A percentile compares a stretch with the other conserved stretches of the same genome.
Conservation (phyloP, 352 stramenopile genomes). For the Thraustochytrium sp. region DNA sequence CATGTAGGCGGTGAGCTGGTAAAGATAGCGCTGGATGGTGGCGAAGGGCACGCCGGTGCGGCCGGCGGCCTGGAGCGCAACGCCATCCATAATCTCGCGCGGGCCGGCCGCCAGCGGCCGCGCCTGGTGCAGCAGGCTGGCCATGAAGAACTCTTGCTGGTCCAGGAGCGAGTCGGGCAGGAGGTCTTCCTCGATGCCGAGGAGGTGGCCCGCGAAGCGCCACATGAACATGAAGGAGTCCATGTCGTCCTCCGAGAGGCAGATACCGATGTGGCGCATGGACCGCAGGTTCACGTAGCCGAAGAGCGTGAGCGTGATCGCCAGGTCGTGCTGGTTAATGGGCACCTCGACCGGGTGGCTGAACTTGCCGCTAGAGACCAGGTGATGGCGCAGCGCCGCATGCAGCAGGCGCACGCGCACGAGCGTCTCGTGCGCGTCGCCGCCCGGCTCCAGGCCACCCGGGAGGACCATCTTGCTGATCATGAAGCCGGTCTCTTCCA, state of each 20-base stretch:
- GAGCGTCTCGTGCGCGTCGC: not conserved
- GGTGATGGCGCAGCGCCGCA: not conserved
- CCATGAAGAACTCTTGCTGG: constrained; percentile 38
- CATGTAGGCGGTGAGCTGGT: not conserved
- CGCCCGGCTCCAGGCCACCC: not conserved
- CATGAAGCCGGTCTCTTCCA: constrained; percentile 9
- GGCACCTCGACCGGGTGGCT: not conserved
- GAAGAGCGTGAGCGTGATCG: constrained; percentile 19
- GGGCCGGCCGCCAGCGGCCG: not conserved
- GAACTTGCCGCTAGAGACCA: not conserved
- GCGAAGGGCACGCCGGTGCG: not conserved
- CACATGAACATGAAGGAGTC: constrained; percentile 23
- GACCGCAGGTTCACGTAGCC: constrained; percentile 18
- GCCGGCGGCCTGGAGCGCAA: not conserved
- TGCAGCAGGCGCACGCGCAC: not conserved
- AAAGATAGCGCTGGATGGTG: not conserved
- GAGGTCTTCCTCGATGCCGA: constrained; percentile 13
- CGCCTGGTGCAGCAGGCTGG: constrained; percentile 12
- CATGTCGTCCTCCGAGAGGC: not conserved
- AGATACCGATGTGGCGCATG: constrained; percentile 15
- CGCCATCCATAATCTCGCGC: not conserved
- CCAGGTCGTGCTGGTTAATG: constrained; percentile 33
- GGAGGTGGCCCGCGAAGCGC: not conserved
- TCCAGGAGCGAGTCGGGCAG: constrained; percentile 6
- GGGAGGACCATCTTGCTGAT: constrained; percentile 15